phyloP scores from a whole-genome alignment of 2,329 filamentous ascomycete species.

The Fusarium secorum region DNA sequence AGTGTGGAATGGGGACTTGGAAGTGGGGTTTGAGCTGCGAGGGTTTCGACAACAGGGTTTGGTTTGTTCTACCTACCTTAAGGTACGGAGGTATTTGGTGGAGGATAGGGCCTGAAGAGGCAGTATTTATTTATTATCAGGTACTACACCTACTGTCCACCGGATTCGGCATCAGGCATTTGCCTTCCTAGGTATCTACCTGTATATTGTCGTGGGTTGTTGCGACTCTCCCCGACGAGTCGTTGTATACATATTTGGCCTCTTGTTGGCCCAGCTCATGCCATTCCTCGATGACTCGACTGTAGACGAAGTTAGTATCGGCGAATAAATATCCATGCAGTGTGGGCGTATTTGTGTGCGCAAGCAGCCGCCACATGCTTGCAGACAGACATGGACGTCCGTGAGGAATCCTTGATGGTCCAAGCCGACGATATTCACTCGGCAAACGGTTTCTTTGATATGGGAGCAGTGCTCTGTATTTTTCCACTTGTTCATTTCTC shows the following conservation, averaged over 20 bases:
- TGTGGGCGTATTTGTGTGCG: constrained; percentile 36
- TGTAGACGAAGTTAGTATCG: background rate
- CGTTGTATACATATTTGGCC: background rate
- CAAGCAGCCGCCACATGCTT: constrained; percentile 30
- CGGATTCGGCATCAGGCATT: background rate
- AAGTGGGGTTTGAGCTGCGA: constrained; percentile 39
- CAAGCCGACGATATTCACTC: background rate
- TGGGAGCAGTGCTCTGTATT: background rate
- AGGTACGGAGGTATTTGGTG: background rate
- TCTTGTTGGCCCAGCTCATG: constrained; percentile 18
- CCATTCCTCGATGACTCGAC: background rate
- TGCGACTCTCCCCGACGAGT: background rate
- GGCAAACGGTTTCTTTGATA: background rate
- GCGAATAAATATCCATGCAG: constrained; percentile 9
- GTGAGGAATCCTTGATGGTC: background rate
- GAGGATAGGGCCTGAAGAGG: background rate
- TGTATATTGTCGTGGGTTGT: background rate
- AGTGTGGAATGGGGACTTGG: constrained; percentile 27
- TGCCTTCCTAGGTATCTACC: background rate
- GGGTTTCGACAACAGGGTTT: constrained; percentile 39
- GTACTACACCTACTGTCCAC: background rate
- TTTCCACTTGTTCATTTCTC: background rate
- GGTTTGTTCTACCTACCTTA: background rate
- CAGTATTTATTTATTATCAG: background rate
- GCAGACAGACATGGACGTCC: background rate